Percentiles rank a stretch among this genome's conserved stretches.
phyloP scores from a whole-genome alignment of 2,329 filamentous ascomycete genomes.

The Arthrocladium fulminans region DNA sequence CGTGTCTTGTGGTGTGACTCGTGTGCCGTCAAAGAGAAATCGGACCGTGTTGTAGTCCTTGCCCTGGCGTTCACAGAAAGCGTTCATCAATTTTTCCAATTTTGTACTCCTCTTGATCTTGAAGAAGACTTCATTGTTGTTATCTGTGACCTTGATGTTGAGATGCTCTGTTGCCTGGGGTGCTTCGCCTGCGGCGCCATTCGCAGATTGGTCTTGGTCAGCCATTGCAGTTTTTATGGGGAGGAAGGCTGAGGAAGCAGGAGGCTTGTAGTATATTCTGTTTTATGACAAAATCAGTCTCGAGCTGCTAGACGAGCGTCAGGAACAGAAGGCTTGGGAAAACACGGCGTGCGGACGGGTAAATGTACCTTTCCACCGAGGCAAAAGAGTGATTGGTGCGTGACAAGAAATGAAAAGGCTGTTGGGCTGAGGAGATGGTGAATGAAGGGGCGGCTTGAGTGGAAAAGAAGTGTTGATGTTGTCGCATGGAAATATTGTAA shows the following conservation, averaged over 20 bases:
- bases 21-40: conserved; percentile 92
- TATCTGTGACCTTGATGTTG: conserved; percentile 98
- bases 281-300: background rate
- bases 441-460: background rate
- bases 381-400: background rate
- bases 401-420: background rate
- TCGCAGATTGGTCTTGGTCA: conserved; percentile 22
- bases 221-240: conserved; percentile 14
- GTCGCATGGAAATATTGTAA: background rate
- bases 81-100: conserved; percentile 95
- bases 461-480: background rate
- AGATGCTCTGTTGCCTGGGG: conserved; percentile 60
- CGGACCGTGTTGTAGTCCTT: conserved; percentile 77
- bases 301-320: background rate
- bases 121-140: conserved; percentile 99
- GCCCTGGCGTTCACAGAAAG: conserved; percentile 93
- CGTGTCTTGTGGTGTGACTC: conserved; percentile 80
- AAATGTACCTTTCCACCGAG: background rate
- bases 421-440: background rate
- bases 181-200: conserved; percentile 15
- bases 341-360: background rate
- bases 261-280: background rate
- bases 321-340: background rate
- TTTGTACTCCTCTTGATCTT: conserved; percentile 98
- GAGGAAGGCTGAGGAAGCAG: background rate